A percentile compares a stretch with the other conserved stretches of the same genome.
Conservation (phyloP, 768 basidiomycete genomes). For the Rhodotorula taiwanensis region DNA sequence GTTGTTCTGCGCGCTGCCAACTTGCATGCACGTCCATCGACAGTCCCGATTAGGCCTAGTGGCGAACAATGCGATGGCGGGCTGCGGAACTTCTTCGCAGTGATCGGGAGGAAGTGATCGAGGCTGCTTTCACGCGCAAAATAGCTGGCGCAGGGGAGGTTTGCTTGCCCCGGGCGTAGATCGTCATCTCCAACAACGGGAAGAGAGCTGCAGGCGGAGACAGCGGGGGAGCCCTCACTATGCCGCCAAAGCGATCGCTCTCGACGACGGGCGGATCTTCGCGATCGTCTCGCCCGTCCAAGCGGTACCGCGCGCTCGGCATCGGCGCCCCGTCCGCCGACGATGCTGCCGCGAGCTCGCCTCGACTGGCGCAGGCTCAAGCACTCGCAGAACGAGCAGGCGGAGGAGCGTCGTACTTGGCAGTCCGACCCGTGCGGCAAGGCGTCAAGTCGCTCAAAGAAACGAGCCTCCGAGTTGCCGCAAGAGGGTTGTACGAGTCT, state of each 20-base stretch:
- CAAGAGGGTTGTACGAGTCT: conserved; percentile 1
- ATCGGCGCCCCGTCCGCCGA: neutral
- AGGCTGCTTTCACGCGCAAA: too few relatives aligned
- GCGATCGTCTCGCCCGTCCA: neutral
- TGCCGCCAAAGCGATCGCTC: conserved; percentile 23
- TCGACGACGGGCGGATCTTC: neutral
- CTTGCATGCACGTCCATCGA: neutral
- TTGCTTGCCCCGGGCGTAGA: too few relatives aligned
- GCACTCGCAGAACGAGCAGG: conserved; percentile 21
- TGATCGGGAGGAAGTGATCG: too few relatives aligned
- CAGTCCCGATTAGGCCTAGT: too few relatives aligned
- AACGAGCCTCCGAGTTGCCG: neutral
- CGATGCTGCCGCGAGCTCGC: conserved; percentile 5
- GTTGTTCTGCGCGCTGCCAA: neutral
- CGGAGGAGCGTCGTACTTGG: conserved; percentile 16
- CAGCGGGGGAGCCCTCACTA: too few relatives aligned
- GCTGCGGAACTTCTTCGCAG: too few relatives aligned
- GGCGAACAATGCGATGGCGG: too few relatives aligned
- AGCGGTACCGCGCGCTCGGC: conserved; percentile 4
- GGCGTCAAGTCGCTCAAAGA: conserved; percentile 3
- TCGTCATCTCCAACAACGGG: too few relatives aligned
- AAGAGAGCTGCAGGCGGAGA: too few relatives aligned
- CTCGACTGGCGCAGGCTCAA: conserved; percentile 1
- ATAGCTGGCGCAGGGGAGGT: too few relatives aligned
- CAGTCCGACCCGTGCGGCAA: neutral